Conservation (phyloP, 192 early-diverging fungal genomes). For the Bifiguratus adelaidae region DNA sequence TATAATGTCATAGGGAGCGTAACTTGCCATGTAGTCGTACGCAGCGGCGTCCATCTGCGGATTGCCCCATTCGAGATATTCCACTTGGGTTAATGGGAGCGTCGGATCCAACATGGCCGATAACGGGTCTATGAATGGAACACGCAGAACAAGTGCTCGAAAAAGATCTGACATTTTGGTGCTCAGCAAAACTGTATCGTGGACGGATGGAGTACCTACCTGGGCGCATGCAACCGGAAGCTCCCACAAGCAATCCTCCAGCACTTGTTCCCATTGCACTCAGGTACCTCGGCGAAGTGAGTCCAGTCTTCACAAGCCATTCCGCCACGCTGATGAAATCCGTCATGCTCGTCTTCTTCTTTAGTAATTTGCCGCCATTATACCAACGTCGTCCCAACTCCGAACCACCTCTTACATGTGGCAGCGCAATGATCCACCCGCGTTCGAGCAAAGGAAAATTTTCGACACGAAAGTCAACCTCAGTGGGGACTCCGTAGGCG, state of each 20-base stretch:
- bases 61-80: constrained; percentile 72
- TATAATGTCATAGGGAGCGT: constrained; percentile 66
- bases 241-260: constrained; percentile 65
- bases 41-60: constrained; percentile 32
- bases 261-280: constrained; percentile 67
- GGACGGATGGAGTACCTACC: not conserved
- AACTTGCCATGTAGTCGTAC: constrained; percentile 45
- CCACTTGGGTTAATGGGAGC: constrained; percentile 60
- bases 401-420: constrained; percentile 75
- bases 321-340: constrained; percentile 64
- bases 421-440: constrained; percentile 72
- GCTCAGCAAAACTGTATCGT: too few species aligned
- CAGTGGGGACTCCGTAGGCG: constrained; percentile 68
- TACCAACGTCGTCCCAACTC: constrained; percentile 77
- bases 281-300: constrained; percentile 37
- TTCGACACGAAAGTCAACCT: constrained; percentile 66
- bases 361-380: constrained; percentile 51
- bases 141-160: constrained; percentile 60
- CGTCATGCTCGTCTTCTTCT: constrained; percentile 62
- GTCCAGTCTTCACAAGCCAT: constrained; percentile 44
- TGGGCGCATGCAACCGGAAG: constrained; percentile 2
- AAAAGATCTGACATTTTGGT: constrained; percentile 57
- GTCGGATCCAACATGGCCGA: constrained; percentile 73
- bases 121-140: constrained; percentile 81
- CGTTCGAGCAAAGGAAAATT: constrained; percentile 67